A percentile compares a stretch with the other conserved stretches of the same genome.
Evolutionary conservation across 208 protist species (phyloP).

Genomic region (Acanthamoeba castellanii): DNA sequence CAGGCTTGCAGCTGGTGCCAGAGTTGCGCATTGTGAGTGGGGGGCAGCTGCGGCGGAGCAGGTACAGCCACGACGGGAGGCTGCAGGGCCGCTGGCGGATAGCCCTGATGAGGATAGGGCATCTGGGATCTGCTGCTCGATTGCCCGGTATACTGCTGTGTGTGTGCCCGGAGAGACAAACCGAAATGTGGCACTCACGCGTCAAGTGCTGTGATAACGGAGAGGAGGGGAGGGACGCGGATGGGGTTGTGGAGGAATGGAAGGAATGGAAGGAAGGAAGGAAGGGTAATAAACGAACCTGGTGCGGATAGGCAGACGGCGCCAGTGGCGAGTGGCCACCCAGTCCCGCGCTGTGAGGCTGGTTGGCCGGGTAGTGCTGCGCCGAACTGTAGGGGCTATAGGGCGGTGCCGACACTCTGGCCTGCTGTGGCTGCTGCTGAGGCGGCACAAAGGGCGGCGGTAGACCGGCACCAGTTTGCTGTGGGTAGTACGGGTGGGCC

Average conservation of each 20-base stretch:
- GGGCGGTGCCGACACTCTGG: neutral
- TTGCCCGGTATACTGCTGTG: neutral
- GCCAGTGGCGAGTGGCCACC: no score
- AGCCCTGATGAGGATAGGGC: neutral
- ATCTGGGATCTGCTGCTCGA: neutral
- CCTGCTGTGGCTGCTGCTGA: neutral
- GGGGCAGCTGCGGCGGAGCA: neutral
- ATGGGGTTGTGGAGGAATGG: no score
- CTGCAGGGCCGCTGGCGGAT: neutral
- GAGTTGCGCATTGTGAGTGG: neutral
- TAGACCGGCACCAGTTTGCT: no score
- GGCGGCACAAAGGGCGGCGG: neutral
- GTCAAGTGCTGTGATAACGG: no score
- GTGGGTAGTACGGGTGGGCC: no score
- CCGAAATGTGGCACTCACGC: no score
- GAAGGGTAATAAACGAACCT: neutral
- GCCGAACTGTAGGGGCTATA: neutral
- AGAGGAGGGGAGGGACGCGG: no score
- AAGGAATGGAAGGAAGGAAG: no score
- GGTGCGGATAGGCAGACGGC: no score
- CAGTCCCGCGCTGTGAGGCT: no score
- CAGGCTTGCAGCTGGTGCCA: constrained; percentile 4
- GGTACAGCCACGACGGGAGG: neutral
- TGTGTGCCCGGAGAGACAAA: no score
- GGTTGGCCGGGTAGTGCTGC: neutral